phyloP scores from a whole-genome alignment of 768 basidiomycete genomes.

The Russula lepida region DNA sequence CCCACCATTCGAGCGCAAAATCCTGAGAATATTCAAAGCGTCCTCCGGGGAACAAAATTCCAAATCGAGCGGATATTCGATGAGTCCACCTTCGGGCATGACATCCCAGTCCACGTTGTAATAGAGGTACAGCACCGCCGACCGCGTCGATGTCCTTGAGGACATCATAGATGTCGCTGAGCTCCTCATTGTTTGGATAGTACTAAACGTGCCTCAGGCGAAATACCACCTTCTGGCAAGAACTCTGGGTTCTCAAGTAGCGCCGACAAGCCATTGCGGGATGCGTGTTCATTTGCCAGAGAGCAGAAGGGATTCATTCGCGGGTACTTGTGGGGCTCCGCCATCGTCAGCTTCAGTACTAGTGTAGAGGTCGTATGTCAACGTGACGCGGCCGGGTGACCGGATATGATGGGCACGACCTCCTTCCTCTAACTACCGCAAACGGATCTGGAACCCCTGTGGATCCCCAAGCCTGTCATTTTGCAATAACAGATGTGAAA shows the following conservation, averaged over 20 bases:
- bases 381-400: slow-evolving; percentile 37
- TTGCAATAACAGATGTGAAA: no score
- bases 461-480: no score
- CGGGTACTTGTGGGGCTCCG: not conserved
- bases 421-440: no score
- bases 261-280: not conserved
- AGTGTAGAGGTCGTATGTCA: slow-evolving; percentile 38
- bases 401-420: slow-evolving; percentile 33
- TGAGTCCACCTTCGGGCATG: no score
- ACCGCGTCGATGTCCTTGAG: not conserved
- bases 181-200: not conserved
- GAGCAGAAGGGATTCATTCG: no score
- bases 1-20: no score
- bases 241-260: not conserved
- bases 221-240: not conserved
- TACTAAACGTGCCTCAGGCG: not conserved
- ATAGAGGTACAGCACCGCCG: not conserved
- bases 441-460: no score
- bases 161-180: not conserved
- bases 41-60: no score
- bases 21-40: no score
- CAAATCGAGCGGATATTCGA: no score
- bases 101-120: no score
- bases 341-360: not conserved
- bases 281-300: not conserved